phyloP scores from a whole-genome alignment of 179 eudicot species.

The Actinidia arguta region DNA sequence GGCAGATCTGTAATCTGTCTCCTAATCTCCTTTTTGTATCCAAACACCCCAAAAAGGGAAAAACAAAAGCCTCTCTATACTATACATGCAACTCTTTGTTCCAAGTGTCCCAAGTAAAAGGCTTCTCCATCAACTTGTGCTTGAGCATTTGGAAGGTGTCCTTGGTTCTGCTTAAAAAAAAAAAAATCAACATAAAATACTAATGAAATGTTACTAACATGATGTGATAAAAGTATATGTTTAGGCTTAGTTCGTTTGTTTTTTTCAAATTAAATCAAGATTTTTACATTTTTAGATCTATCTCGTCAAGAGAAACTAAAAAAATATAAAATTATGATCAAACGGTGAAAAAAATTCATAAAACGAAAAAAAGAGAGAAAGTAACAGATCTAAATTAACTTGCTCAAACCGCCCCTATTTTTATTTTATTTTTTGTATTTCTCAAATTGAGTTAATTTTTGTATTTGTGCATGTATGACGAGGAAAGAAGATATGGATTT shows the following conservation, averaged over 20 bases:
- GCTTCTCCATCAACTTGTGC: not conserved
- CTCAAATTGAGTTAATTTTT: no score
- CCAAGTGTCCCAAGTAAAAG: not conserved
- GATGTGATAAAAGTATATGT: not conserved
- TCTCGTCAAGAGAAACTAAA: no score
- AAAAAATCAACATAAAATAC: not conserved
- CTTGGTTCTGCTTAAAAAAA: not conserved
- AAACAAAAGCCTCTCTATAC: slow-evolving; percentile 3
- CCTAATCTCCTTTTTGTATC: not conserved
- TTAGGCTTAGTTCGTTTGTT: no score
- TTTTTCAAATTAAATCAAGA: no score
- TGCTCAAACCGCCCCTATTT: no score
- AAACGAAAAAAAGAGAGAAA: no score
- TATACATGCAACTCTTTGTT: not conserved
- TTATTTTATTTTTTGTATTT: no score
- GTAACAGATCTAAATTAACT: no score
- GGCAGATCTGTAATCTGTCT: not conserved
- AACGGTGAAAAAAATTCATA: no score
- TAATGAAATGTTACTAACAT: not conserved
- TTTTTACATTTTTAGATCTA: no score
- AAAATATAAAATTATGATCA: not conserved
- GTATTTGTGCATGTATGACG: no score
- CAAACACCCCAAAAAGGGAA: not conserved
- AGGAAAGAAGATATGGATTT: not conserved
- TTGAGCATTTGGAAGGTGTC: not conserved